Base-by-base conservation (phyloP, 768 basidiomycete genomes). In the Scleroderma citrinum region DNA sequence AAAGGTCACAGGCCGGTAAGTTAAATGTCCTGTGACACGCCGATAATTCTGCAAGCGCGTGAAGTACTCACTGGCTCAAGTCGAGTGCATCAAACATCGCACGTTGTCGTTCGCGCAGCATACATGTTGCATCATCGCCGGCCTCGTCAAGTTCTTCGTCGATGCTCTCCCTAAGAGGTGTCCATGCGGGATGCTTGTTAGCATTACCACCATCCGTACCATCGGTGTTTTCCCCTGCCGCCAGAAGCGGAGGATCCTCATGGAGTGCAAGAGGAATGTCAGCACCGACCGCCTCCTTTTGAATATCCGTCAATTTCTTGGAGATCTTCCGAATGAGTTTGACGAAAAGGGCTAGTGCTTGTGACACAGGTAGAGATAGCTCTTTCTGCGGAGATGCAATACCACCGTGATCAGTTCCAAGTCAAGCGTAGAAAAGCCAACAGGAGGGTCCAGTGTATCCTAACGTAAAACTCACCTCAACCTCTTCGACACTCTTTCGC, bases 51-150 rank as follows among this genome's bases (percentile, higher is more conserved):
- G 26, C 8, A 8, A 8, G 30, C 19, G 51, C 34, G 54, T 16
- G 24, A 8, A 37, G 44, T 40, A 76, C 90, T 77, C 62, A 97
- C 92, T 86, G 85, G 69, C 75, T 80, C 51, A 97, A 69, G 69
- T 97, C 92, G 26, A 99, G 75, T 19, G 88, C 79, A 55, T 91
- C 83, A 43, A 98, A 83, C 75, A 97, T 81, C 66, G 87, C 86
- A 20, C 85, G 75, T 68, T 97, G 93, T 65, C 85, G 79, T 69
- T 86, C 84, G 26, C 71, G 65, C 55, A 80, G 68, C 49, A 57
- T 57, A 42, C 62, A 68, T 44, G 84, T 73, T 44, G 78, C 85
- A 54, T 78, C 77, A 52, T 82, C 77, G 0, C 88, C 93, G 0
- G 88, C 92, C 52, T 84, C 83, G 19, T 87, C 74, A 12, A 92